These are phyloP conservation scores for Hyaloscypha finlandica DNA, from an alignment of 495 filamentous ascomycete genomes.

Conservation along the genomic window DNA sequence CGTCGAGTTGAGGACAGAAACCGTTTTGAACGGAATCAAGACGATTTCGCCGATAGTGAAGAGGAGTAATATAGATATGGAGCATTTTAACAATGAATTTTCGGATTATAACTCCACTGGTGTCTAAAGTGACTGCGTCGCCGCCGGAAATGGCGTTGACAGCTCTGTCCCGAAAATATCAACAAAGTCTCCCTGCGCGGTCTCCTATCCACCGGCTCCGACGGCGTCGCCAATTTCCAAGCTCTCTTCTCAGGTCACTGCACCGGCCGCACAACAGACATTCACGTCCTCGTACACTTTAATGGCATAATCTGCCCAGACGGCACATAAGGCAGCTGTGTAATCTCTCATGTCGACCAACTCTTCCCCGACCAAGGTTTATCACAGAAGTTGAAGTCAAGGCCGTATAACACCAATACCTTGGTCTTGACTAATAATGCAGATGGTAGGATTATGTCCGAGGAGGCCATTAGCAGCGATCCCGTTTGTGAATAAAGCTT, in stretches of 20 bases:
- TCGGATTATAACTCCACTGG: neutral
- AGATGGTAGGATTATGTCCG: constrained; percentile 50
- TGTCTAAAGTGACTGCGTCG: constrained; percentile 27
- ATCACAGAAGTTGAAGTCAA: constrained; percentile 44
- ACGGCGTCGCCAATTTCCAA: constrained; percentile 54
- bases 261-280: constrained; percentile 51
- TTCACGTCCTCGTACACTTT: constrained; percentile 21
- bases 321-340: neutral
- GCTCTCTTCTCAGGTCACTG: constrained; percentile 62
- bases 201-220: constrained; percentile 47
- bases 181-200: constrained; percentile 44
- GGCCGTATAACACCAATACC: constrained; percentile 56
- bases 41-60: no score
- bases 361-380: constrained; percentile 55
- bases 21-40: no score
- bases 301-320: neutral
- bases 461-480: constrained; percentile 49
- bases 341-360: neutral
- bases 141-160: neutral
- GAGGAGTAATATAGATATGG: no score
- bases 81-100: neutral
- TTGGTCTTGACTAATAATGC: constrained; percentile 50
- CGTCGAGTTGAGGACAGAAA: no score
- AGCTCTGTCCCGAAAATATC: neutral
- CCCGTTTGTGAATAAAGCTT: constrained; percentile 55